Evolutionary conservation across 2,329 filamentous ascomycete species (phyloP), one percentile per base, ranked within the genome.

Genomic region (Colletotrichum cereale): DNA sequence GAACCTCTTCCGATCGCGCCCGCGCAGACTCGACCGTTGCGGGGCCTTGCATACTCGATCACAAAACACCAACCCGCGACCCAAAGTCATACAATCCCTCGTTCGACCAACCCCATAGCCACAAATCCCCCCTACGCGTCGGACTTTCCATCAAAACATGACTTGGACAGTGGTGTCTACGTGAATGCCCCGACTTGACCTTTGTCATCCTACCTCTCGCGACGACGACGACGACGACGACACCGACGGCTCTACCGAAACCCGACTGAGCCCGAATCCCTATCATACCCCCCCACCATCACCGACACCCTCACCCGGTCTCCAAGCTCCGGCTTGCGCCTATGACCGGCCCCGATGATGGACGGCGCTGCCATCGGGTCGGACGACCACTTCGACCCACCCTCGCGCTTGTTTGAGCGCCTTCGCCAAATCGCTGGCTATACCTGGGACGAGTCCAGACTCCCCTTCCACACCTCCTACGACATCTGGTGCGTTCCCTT

Each of bases 371-470:
- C 81, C 74, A 80, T 84, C 79, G 80, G 84, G 80, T 80, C 81
- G 76, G 87, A 89, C 78, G 86, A 89, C 80, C 81, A 84, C 76
- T 84, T 88, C 77, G 88, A 90, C 79, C 90, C 91, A 71, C 92
- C 91, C 53, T 85, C 87, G 75, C 89, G 91, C 76, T 87, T 95
- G 64, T 92, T 91, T 76, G 92, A 95, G 79, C 89, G 93, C 62
- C 86, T 95, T 75, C 87, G 89, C 73, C 91, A 93, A 79, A 86
- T 95, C 74, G 87, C 91, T 56, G 92, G 92, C 64, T 95, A 94
- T 79, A 89, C 88, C 8, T 95, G 93, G 93, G 92, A 95, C 80
- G 91, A 93, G 75, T 86, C 88, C 18, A 80, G 78, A 68, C 81
- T 81, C 34, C 88, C 89, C 14, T 84, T 87, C 67, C 90, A 91